Base-by-base conservation (phyloP, 2,329 filamentous ascomycete genomes). In the Emmonsia crescens region DNA sequence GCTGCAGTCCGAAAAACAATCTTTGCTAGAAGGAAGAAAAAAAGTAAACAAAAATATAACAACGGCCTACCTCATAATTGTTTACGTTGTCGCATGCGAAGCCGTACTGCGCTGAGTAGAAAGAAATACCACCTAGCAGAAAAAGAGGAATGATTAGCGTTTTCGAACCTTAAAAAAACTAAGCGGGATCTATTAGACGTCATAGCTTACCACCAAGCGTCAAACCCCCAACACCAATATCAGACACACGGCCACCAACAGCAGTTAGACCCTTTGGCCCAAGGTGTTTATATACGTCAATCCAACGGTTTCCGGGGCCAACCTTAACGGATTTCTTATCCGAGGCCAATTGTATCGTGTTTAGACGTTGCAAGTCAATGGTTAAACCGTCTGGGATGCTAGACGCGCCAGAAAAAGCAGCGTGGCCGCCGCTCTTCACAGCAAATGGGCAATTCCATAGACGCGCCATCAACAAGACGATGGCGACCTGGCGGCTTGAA, bases 371-470 rank as follows among this genome's bases (percentile, higher is more conserved):
- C 48, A 76, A 67, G 62, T 69, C 69, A 51, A 76, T 72, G 12
- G 68, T 72, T 49, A 77, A 68, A 6, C 74, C 75, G 46, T 67
- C 77, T 16, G 77, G 69, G 55, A 81, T 78, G 65, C 78, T 85
- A 1, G 82, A 77, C 46, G 78, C 79, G 63, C 79, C 79, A 21
- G 79, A 75, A 66, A 83, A 83, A 3, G 82, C 79, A 61, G 80
- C 82, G 70, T 85, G 83, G 0, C 83, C 83, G 33, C 83, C 83
- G 8, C 80, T 80, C 65, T 82, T 81, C 65, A 83, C 71, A 6
- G 83, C 82, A 64, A 85, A 85, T 0, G 71, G 69, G 36, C 75
- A 77, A 5, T 65, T 61, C 3, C 69, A 71, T 1, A 71, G 57
- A 3, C 68, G 68, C 6, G 69, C 67, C n/a, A 75, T 59, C 21